Evolutionary conservation across 148 eudicot genomes (phyloP).

Genomic region (Dianthus caryophyllus): DNA sequence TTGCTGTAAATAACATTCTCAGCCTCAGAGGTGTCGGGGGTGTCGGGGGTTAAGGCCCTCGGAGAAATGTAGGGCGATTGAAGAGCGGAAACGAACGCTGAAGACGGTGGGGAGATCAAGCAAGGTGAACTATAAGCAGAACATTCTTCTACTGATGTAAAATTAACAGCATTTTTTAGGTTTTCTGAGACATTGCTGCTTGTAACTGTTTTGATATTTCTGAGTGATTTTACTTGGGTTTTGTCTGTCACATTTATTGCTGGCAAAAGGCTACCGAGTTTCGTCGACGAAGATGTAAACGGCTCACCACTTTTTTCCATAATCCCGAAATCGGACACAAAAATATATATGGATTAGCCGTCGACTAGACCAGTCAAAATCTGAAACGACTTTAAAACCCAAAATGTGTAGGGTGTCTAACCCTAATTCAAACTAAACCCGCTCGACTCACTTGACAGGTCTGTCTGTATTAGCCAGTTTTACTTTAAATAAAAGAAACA

Average conservation of each 20-base stretch:
- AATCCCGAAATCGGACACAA: no score
- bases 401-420: no score
- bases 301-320: constrained; percentile 9
- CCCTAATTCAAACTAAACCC: background rate
- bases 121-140: constrained; percentile 65
- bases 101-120: constrained; percentile 71
- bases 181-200: constrained; percentile 20
- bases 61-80: constrained; percentile 89
- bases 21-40: constrained; percentile 21
- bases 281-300: constrained; percentile 2
- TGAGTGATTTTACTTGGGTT: background rate
- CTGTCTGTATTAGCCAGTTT: no score
- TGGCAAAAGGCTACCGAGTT: constrained; percentile 9
- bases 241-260: background rate
- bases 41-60: constrained; percentile 35
- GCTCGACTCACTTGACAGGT: background rate
- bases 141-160: constrained; percentile 17
- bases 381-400: background rate
- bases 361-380: background rate
- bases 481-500: constrained; percentile 22
- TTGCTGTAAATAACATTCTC: constrained; percentile 6
- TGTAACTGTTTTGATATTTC: constrained; percentile 11
- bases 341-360: no score
- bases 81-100: constrained; percentile 74
- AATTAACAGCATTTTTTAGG: constrained; percentile 15